These are phyloP conservation scores for Smallanthus sonchifolius DNA, from an alignment of 129 eudicot genomes.

Conservation along the genomic window DNA sequence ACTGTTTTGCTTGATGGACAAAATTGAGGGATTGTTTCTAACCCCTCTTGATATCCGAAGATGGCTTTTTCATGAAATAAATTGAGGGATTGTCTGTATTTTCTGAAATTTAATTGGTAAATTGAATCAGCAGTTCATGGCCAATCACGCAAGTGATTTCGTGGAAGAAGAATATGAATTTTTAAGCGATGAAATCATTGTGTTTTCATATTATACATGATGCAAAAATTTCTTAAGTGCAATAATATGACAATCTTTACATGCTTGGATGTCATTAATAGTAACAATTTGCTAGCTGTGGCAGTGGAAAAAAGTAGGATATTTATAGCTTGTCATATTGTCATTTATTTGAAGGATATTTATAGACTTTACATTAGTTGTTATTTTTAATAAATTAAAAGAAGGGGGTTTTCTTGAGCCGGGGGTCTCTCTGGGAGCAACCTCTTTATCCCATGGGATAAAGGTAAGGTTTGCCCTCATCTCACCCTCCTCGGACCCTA, in stretches of 20 bases:
- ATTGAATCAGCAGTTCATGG: background rate
- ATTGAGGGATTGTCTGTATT: background rate
- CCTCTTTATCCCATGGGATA: no score
- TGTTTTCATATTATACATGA: conserved; percentile 8
- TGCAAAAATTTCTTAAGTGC: background rate
- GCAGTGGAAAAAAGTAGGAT: background rate
- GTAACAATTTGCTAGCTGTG: conserved; percentile 4
- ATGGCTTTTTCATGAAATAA: conserved; percentile 3
- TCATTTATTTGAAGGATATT: conserved; percentile 1
- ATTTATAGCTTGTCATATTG: conserved; percentile 4
- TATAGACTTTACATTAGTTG: background rate
- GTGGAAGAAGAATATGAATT: background rate
- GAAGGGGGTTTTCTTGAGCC: no score
- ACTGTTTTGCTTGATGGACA: background rate
- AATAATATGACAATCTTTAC: background rate
- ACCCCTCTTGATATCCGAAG: background rate
- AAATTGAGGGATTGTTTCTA: background rate
- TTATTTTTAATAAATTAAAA: background rate
- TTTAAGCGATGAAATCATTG: background rate
- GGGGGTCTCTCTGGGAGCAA: no score
- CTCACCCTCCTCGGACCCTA: no score
- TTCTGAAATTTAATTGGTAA: background rate
- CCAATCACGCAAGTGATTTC: background rate
- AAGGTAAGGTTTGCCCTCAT: no score
- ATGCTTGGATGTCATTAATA: background rate